phyloP scores from a whole-genome alignment of 768 basidiomycete species.

The Pluteus cervinus region DNA sequence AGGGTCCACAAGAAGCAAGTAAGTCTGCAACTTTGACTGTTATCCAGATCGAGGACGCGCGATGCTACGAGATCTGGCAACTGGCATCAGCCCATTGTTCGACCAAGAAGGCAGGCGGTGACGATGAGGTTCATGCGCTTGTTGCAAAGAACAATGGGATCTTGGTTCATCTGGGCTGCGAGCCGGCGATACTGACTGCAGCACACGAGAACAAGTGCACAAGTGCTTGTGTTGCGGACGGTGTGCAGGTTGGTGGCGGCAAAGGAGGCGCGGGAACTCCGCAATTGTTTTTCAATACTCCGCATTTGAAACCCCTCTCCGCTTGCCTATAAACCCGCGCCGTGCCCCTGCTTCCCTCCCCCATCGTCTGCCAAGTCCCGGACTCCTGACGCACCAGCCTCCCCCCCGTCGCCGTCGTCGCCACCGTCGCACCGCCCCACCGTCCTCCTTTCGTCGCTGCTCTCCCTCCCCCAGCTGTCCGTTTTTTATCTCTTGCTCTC shows the following conservation, averaged over 20 bases:
- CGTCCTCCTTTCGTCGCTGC: no score
- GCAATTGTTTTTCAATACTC: constrained; percentile 21
- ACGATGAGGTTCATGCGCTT: no score
- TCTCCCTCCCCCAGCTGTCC: constrained; percentile 29
- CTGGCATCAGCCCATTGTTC: constrained; percentile 26
- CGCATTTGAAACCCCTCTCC: constrained; percentile 29
- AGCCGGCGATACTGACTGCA: background rate
- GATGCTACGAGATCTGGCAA: no score
- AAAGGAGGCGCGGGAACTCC: constrained; percentile 31
- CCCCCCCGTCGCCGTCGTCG: constrained; percentile 12
- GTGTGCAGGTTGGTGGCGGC: constrained; percentile 12
- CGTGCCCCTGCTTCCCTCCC: constrained; percentile 9
- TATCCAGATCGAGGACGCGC: no score
- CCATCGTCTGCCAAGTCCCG: constrained; percentile 15
- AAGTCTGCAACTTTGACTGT: no score
- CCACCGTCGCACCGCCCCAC: constrained; percentile 9
- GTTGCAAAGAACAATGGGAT: background rate
- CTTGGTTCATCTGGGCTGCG: background rate
- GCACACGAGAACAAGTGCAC: constrained; percentile 6
- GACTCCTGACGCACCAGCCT: constrained; percentile 11
- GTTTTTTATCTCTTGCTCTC: constrained; percentile 31
- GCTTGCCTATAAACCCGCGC: constrained; percentile 13
- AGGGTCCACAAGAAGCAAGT: no score
- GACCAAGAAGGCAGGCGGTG: constrained; percentile 11
- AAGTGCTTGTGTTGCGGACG: constrained; percentile 4